Evolutionary conservation across 108 stramenopile genomes (phyloP), one percentile per base, ranked within the genome.

Genomic region (Phaeodactylum tricornutum): DNA sequence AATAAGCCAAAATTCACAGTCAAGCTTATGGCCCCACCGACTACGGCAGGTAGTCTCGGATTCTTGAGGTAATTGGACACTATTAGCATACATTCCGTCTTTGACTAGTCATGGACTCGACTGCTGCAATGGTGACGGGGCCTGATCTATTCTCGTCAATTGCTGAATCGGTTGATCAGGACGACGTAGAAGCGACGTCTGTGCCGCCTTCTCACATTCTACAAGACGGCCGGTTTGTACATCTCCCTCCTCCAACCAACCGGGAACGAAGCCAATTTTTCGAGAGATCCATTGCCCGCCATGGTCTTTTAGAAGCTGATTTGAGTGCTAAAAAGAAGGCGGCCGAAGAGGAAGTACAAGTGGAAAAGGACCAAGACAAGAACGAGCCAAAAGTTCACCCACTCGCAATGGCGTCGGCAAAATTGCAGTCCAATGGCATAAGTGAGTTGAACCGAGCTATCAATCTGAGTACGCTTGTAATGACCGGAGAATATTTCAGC

Each of bases 191-290:
- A n/a, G n/a, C n/a, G n/a, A n/a, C n/a, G n/a, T n/a, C n/a, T n/a
- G n/a, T n/a, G n/a, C n/a, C 87, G 1, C 87, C 83, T 16, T 84
- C 83, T n/a, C 87, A 89, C 57, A 82, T 89, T 39, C 57, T 82
- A 7, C 68, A 71, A n/a, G 76, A 84, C 53, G 87, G 87, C 9
- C 66, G 67, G 24, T 73, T 69, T 47, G 46, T 88, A 1, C 75
- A 63, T 29, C 62, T 88, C 6, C 82, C 87, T 7, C 61, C 66
- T 16, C 76, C 87, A 8, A 68, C 75, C 11, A 42, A 46, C 4
- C 5, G 31, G 14, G 77, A 84, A 47, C 61, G 71, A 16, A 58
- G 74, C 27, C 36, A 60, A 8, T 81, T 74, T 55, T 74, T 88
- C 47, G 82, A 79, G 60, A 60, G 79, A 58, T 71, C 76, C 11